Conservation (phyloP, 352 stramenopile species). For the Phytophthora cactorum region DNA sequence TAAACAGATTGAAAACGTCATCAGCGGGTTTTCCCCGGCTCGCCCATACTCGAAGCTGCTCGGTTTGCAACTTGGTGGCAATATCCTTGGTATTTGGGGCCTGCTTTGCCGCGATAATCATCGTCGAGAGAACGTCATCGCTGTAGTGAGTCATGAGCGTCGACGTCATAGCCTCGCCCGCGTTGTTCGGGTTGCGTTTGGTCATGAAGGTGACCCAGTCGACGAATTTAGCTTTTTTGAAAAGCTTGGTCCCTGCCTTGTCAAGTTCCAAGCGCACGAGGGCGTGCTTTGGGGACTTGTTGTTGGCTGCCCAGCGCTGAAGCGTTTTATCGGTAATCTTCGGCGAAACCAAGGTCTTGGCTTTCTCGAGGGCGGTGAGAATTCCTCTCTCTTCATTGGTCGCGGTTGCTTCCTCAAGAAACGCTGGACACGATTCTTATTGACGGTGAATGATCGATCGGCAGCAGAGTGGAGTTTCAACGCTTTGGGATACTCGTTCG, state of each 20-base stretch:
- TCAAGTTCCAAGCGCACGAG: not conserved
- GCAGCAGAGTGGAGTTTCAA: not conserved
- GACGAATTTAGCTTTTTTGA: not conserved
- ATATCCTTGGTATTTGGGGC: not conserved
- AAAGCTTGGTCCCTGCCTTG: not conserved
- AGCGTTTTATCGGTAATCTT: not conserved
- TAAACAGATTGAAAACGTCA: not conserved
- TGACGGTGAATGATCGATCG: not conserved
- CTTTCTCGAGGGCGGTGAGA: not conserved
- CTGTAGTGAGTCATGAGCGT: not conserved
- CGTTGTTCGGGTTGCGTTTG: not conserved
- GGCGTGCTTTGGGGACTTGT: not conserved
- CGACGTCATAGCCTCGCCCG: not conserved
- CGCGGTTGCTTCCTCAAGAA: not conserved
- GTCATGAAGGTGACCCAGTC: not conserved
- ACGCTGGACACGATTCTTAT: not conserved
- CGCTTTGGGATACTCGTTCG: too few species aligned
- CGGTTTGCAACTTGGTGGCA: not conserved
- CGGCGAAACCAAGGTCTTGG: not conserved
- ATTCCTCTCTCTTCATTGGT: not conserved
- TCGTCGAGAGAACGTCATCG: not conserved
- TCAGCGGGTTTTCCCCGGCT: not conserved
- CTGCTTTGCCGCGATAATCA: not conserved
- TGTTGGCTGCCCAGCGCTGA: not conserved
- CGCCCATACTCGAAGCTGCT: not conserved